Conservation (phyloP, 164 flowering plant genomes). For the Magnolia kwangsiensis region DNA sequence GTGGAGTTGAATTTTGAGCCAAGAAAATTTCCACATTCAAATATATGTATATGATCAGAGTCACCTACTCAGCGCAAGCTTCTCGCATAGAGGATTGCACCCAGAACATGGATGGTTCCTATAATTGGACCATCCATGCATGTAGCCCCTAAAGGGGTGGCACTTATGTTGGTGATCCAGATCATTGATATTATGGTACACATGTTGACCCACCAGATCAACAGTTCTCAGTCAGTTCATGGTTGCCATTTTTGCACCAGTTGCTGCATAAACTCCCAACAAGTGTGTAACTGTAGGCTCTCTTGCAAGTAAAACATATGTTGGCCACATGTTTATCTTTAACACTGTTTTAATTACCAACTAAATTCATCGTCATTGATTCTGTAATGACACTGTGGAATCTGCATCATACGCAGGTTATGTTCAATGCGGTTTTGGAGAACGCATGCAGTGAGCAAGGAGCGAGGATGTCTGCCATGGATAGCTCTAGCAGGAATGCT, state of each 20-base stretch:
- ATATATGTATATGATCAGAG: background rate
- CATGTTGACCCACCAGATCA: background rate
- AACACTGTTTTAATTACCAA: background rate
- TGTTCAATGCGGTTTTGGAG: conserved; percentile 91
- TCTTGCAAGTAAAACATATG: too few species aligned
- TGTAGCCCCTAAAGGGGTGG: background rate
- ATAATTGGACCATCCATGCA: background rate
- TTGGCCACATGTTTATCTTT: too few species aligned
- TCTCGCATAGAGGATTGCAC: background rate
- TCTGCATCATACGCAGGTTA: conserved; percentile 33
- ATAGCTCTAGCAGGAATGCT: conserved; percentile 97
- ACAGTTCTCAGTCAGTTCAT: background rate
- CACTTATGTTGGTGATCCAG: background rate
- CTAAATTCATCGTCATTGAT: background rate
- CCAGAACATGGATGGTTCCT: background rate
- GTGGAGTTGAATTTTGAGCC: background rate
- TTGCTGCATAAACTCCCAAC: background rate
- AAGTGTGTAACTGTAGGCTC: background rate
- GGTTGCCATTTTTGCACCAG: background rate
- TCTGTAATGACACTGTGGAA: background rate
- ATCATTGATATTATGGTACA: background rate
- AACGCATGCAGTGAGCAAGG: conserved; percentile 99
- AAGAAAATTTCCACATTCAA: too few species aligned
- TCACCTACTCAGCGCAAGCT: background rate
- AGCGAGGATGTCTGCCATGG: conserved; percentile 99